A percentile compares a stretch with the other conserved stretches of the same genome.
Conservation (phyloP, 805 yeast genomes). For the Metschnikowia continentalis region DNA sequence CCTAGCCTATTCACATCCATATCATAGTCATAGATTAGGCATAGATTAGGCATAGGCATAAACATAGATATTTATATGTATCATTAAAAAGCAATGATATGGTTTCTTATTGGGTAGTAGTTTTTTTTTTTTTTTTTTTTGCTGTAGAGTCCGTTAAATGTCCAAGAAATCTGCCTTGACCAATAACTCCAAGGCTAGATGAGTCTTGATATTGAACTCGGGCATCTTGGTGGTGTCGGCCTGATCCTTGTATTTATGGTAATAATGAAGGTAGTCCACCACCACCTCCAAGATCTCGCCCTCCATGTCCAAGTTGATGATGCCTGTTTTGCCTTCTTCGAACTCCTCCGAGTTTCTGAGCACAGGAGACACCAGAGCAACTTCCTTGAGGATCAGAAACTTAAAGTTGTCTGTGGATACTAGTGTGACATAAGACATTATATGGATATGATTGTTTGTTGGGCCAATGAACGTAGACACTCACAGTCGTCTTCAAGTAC, state of each 20-base stretch:
- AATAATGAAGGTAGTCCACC: slow-evolving; percentile 79
- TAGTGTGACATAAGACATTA: slow-evolving; percentile 48
- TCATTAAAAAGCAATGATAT: no score
- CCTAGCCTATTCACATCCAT: not conserved
- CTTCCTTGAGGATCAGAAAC: slow-evolving; percentile 61
- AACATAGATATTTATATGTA: no score
- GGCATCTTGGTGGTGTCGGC: slow-evolving; percentile 59
- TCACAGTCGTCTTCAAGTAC: no score
- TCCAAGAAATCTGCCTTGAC: slow-evolving; percentile 92
- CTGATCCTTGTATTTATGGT: slow-evolving; percentile 57
- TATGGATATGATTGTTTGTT: no score
- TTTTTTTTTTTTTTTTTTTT: no score
- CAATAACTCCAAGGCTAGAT: slow-evolving; percentile 82
- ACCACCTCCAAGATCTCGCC: slow-evolving; percentile 71
- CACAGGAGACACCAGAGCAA: slow-evolving; percentile 67
- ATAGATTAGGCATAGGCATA: no score
- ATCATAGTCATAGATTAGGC: no score
- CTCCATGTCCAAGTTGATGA: slow-evolving; percentile 60
- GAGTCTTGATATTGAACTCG: slow-evolving; percentile 89
- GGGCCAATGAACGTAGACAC: no score
- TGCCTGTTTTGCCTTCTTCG: slow-evolving; percentile 58
- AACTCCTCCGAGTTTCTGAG: slow-evolving; percentile 48
- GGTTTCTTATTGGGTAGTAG: no score
- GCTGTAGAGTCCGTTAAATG: slow-evolving; percentile 23
- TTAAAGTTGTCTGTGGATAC: slow-evolving; percentile 69